Conservation (phyloP, 139 green algal genomes). For the Chlorella sp. region DNA sequence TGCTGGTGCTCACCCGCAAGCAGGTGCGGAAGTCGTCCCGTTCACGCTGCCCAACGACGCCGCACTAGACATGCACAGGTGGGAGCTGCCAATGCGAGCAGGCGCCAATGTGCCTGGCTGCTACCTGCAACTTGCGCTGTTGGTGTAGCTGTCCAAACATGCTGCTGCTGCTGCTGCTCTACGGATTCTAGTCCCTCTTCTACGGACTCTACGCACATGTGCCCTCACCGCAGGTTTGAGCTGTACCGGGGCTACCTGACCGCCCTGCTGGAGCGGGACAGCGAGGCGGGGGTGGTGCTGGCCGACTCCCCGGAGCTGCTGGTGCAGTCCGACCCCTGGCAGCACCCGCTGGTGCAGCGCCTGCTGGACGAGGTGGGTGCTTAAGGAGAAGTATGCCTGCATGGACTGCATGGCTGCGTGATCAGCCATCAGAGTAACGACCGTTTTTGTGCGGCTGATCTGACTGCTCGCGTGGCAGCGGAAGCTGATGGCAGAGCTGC, state of each 20-base stretch:
- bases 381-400: neutral
- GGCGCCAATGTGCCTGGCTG: neutral
- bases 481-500: neutral
- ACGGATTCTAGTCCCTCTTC: no score
- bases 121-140: neutral
- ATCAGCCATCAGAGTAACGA: no score
- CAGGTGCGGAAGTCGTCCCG: conserved; percentile 10
- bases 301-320: conserved; percentile 19
- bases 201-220: neutral
- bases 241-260: conserved; percentile 15
- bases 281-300: conserved; percentile 26
- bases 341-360: conserved; percentile 20
- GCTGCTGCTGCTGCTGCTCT: neutral
- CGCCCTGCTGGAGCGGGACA: conserved; percentile 10
- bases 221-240: conserved; percentile 15
- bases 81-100: no score
- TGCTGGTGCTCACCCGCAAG: no score
- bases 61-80: conserved; percentile 20
- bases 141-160: neutral
- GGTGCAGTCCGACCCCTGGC: conserved; percentile 24
- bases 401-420: neutral
- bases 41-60: neutral
- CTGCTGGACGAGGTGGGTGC: conserved; percentile 12
- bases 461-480: neutral
- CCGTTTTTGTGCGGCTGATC: neutral